These are phyloP conservation scores for Diaporthe vaccinii DNA, from an alignment of 2,329 filamentous ascomycete species.

Conservation along the genomic window DNA sequence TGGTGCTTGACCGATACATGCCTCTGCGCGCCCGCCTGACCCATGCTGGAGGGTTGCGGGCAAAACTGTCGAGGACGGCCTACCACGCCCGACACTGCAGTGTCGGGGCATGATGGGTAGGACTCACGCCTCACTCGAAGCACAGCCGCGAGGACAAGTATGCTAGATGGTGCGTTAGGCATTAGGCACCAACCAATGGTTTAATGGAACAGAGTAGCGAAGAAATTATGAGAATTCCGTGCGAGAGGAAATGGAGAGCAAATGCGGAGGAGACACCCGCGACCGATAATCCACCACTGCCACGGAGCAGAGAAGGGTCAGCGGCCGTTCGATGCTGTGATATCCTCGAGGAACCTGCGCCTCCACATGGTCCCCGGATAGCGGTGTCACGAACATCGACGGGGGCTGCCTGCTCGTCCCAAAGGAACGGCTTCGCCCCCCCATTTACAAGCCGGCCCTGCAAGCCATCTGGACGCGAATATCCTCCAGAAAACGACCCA, in stretches of 20 bases:
- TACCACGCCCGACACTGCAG: not conserved
- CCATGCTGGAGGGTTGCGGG: not conserved
- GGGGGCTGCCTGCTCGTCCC: not conserved
- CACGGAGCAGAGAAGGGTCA: not conserved
- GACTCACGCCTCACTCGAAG: not conserved
- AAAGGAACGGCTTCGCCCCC: not conserved
- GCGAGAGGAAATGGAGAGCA: not conserved
- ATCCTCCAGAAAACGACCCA: not conserved
- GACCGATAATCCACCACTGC: not conserved
- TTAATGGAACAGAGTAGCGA: not conserved
- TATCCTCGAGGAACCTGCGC: not conserved
- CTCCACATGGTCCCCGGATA: not conserved
- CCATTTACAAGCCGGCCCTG: not conserved
- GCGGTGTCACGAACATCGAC: not conserved
- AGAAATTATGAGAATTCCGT: not conserved
- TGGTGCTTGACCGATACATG: not conserved
- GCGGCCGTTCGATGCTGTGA: not conserved
- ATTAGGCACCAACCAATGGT: not conserved
- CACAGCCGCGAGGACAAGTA: not conserved
- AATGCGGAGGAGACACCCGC: not conserved
- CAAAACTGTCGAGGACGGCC: not conserved
- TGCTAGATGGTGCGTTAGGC: not conserved
- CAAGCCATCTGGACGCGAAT: not conserved
- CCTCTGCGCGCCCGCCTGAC: not conserved
- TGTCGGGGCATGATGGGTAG: not conserved